Evolutionary conservation across 2,329 filamentous ascomycete species (phyloP).

Genomic region (Pleochaeta shiraiana): DNA sequence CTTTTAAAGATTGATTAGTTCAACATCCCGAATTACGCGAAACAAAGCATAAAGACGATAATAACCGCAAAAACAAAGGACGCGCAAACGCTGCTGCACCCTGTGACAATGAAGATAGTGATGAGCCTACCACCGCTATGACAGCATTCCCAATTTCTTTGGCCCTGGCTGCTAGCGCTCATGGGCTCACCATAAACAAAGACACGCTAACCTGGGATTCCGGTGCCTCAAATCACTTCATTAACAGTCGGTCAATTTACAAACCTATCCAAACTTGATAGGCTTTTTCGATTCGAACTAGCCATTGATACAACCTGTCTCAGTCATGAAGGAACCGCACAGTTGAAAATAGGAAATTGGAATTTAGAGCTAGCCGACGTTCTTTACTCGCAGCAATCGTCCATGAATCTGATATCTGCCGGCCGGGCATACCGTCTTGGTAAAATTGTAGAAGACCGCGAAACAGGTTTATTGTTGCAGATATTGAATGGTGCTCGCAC

Average conservation of each 20-base stretch:
- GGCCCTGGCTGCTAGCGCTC: neutral
- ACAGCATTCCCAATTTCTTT: neutral
- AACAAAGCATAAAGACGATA: too few relatives aligned
- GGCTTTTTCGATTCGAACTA: neutral
- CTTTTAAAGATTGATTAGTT: neutral
- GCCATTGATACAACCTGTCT: neutral
- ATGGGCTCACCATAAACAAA: neutral
- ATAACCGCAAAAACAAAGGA: too few relatives aligned
- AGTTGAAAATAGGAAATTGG: neutral
- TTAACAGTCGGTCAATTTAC: constrained; percentile 1
- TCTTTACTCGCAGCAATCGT: neutral
- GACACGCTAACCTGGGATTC: neutral
- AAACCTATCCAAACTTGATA: neutral
- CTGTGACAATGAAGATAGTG: neutral
- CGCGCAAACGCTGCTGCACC: neutral
- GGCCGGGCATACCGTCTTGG: neutral
- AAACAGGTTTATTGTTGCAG: neutral
- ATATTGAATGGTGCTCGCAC: neutral
- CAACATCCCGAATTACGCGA: neutral
- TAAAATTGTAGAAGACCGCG: neutral
- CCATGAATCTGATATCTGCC: neutral
- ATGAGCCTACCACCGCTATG: neutral
- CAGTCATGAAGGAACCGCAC: neutral
- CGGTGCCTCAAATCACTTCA: neutral
- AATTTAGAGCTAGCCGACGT: neutral